Conservation (phyloP, 805 yeast genomes). For the Pichia manshurica region DNA sequence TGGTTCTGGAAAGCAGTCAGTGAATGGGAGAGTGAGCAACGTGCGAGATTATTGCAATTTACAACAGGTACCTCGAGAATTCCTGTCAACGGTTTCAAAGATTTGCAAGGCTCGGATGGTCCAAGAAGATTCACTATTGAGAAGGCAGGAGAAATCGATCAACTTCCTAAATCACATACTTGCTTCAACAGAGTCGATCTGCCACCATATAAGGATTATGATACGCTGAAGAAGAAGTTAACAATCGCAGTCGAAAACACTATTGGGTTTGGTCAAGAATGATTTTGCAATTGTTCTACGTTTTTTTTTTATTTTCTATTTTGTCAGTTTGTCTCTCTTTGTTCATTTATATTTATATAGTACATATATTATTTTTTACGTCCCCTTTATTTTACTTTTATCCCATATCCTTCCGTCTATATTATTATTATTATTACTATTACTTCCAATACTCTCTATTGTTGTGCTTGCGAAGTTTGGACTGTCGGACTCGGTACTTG, state of each 20-base stretch:
- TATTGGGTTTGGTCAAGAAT: slow-evolving; percentile 98
- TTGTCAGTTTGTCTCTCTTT: not conserved
- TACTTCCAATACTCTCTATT: too few species aligned
- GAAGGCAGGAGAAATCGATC: slow-evolving; percentile 91
- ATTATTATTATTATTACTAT: not conserved
- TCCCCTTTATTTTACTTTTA: not conserved
- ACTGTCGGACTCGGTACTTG: too few species aligned
- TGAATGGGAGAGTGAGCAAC: slow-evolving; percentile 95
- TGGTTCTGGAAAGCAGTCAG: slow-evolving; percentile 97
- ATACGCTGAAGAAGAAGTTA: slow-evolving; percentile 78
- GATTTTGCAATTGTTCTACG: slow-evolving; percentile 13
- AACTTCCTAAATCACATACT: slow-evolving; percentile 95
- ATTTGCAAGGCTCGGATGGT: slow-evolving; percentile 97
- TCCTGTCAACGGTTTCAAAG: slow-evolving; percentile 98
- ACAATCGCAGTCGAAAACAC: slow-evolving; percentile 98
- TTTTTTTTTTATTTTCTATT: not conserved
- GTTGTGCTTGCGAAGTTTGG: too few species aligned
- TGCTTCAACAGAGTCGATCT: slow-evolving; percentile 98
- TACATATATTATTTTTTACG: too few species aligned
- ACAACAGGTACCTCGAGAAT: slow-evolving; percentile 99
- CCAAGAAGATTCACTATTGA: slow-evolving; percentile 98
- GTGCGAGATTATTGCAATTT: slow-evolving; percentile 90
- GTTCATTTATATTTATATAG: not conserved
- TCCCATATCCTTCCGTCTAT: not conserved
- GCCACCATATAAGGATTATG: slow-evolving; percentile 87